phyloP scores from a whole-genome alignment of 2,329 filamentous ascomycete genomes.

The Periconia sp. region DNA sequence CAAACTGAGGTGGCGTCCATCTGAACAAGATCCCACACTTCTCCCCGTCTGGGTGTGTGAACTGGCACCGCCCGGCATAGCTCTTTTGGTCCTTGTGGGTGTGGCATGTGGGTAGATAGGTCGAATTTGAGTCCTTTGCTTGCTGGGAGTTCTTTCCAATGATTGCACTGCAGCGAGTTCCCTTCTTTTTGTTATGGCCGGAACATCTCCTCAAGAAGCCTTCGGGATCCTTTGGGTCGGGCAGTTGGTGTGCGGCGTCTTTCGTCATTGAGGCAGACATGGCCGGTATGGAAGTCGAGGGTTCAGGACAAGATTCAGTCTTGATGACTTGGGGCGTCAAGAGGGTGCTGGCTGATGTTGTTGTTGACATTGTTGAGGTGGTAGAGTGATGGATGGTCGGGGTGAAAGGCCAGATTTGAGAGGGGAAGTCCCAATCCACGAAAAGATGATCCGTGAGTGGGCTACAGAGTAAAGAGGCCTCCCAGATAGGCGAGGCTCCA shows the following conservation, averaged over 20 bases:
- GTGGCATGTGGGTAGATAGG: constrained; percentile 30
- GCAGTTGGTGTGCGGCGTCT: constrained; percentile 9
- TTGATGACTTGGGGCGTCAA: constrained; percentile 8
- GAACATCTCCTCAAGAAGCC: constrained; percentile 29
- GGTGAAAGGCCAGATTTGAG: not conserved
- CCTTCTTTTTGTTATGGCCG: constrained; percentile 30
- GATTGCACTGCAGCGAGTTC: constrained; percentile 18
- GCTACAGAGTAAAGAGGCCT: not conserved
- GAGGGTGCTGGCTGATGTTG: not conserved
- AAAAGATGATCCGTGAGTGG: too few species aligned
- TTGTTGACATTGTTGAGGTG: not conserved
- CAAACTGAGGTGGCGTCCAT: constrained; percentile 32
- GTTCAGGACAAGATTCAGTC: constrained; percentile 17
- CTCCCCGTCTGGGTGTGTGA: constrained; percentile 16
- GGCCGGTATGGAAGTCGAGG: constrained; percentile 1
- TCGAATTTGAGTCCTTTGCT: constrained; percentile 11
- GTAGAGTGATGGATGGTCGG: not conserved
- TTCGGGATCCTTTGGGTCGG: constrained; percentile 29
- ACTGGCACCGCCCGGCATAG: constrained; percentile 31
- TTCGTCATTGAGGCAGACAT: not conserved
- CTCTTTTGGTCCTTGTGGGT: constrained; percentile 30
- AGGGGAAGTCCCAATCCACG: too few species aligned
- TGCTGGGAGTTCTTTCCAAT: constrained; percentile 26
- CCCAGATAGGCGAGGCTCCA: not conserved
- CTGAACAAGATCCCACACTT: constrained; percentile 27